Evolutionary conservation across 805 yeast species (phyloP), one percentile per base, ranked within the genome.

Genomic region (Lachancea meyersii): DNA sequence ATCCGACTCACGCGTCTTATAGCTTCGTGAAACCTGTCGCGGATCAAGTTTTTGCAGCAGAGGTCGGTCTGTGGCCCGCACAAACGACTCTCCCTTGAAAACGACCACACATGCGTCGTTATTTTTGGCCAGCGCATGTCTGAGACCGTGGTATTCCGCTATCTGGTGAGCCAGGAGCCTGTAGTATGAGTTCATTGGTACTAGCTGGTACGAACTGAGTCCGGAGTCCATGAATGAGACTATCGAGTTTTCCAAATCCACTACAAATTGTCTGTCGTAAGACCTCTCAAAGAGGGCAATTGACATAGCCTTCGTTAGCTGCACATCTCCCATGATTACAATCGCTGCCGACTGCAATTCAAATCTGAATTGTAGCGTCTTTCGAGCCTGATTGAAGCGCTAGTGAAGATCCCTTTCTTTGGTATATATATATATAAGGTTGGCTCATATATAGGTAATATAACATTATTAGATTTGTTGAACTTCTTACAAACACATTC

Each of bases 111-210:
- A 71, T 39, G 65, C 65, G 8, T 78, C 79, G 46, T 73, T 79
- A 23, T 54, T 50, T 50, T 71, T 75, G 10, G 76, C 63, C 35
- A 72, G 49, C 7, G 70, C 71, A 53, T 83, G 89, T 33, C 78
- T 79, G 43, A 82, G 58, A 19, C 69, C 65, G 53, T 81, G 80
- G 56, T 80, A 81, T 30, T 78, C 82, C 4, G 88, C 85, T 27
- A 82, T 64, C 49, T 81, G 83, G 59, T 84, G 89, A 0, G 82
- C 72, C 41, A 84, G 61, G 35, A 84, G 64, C 50, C 91, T 65
- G 50, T 77, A 79, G 57, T 79, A 83, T 2, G 87, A 79, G 58
- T 83, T 83, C 72, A 78, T 72, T 5, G 83, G 75, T 31, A 67
- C 68, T 54, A 76, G 55, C 48, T 50, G 72, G 60, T 55, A 69